Evolutionary conservation across 179 eudicot species (phyloP).

Genomic region (Silene noctiflora): DNA sequence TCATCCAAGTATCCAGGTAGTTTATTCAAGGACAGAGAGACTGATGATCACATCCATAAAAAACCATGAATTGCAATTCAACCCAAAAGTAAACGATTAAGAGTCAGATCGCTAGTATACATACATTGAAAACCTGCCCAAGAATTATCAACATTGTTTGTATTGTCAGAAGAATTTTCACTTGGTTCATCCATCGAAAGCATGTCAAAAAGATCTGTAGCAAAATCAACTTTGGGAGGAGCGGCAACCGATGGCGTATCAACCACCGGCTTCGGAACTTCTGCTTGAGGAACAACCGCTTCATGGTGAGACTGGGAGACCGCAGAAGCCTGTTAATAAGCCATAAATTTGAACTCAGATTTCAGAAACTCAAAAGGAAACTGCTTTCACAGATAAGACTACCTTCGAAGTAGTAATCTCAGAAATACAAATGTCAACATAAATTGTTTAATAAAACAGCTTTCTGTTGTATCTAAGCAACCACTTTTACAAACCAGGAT

Average conservation of each 20-base stretch:
- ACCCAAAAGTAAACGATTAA: background rate
- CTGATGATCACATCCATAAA: background rate
- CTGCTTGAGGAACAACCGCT: conserved; percentile 42
- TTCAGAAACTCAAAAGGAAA: background rate
- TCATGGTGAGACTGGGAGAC: conserved; percentile 50
- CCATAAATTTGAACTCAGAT: conserved; percentile 20
- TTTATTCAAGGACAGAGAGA: background rate
- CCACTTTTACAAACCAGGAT: no score
- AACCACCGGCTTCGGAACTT: conserved; percentile 40
- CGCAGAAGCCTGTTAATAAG: conserved; percentile 42
- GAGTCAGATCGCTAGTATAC: conserved; percentile 16
- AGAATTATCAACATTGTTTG: conserved; percentile 57
- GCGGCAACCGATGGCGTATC: conserved; percentile 40
- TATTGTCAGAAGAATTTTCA: conserved; percentile 53
- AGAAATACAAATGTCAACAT: no score
- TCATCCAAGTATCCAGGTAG: no score
- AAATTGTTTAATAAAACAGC: no score
- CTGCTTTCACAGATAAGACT: background rate
- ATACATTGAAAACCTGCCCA: conserved; percentile 98
- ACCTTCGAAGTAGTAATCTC: no score
- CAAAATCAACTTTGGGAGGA: conserved; percentile 76
- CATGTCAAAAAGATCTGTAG: conserved; percentile 89
- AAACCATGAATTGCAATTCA: background rate
- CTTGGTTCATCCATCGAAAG: conserved; percentile 74
- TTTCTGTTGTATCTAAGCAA: no score